Base-by-base conservation (phyloP, 106 monocot species). In the Iris macrosiphon region DNA sequence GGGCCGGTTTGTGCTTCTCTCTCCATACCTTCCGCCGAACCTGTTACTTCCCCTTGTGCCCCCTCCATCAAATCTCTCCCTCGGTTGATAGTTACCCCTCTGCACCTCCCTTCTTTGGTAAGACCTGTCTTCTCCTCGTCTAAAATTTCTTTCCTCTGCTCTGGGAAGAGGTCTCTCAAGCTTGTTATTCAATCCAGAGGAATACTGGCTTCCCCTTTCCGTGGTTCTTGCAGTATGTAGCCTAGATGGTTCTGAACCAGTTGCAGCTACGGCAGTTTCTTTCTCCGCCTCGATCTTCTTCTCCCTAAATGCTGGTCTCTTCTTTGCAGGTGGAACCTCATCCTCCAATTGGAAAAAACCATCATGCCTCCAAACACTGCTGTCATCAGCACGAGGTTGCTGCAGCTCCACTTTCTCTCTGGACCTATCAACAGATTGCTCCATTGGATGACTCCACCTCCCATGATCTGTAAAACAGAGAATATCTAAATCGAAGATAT, bases 281-380 rank as follows among this genome's bases (percentile, higher is more conserved):
- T 59, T 30, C 52, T 71, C 63, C 15, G 58, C 32, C 37, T 44
- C 73, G n/a, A 59, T 32, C 59, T 83, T 80, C 62, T 63, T 70
- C 63, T 94, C 89, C 7, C 73, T 71, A 47, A 82, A 85, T 30
- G 85, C 69, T 3, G 75, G 79, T 22, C 84, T 85, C 69, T 60
- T 85, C 50, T 68, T 83, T 15, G 66, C 23, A 29, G 70, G 63
- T 3, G 70, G 79, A 12, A 26, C 59, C 29, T 61, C 73, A 14
- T 58, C 41, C 33, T 84, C 81, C 53, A 78, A 24, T 60, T 88
- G 66, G 45, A 57, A 55, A 57, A 61, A 93, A 11, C 77, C 43
- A 62, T 84, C 88, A 44, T 88, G 84, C 44, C 42, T 75, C 80
- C 94, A 79, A 20, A 17, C 47, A 40, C 49, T 65, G 4, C 61